These are phyloP conservation scores for Candida ovalis DNA, from an alignment of 805 yeast species.

Conservation along the genomic window DNA sequence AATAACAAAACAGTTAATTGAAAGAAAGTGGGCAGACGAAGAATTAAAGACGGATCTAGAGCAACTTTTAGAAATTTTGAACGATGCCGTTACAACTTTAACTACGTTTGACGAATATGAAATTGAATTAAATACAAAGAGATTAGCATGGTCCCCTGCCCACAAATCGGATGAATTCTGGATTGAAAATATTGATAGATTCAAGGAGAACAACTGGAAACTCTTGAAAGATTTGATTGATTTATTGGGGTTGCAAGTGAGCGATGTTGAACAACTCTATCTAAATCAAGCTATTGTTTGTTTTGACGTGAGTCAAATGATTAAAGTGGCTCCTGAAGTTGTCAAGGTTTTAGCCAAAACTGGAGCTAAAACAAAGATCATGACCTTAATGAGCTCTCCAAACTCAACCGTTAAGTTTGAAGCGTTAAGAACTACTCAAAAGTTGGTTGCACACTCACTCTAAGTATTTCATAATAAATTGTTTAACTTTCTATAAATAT, in stretches of 20 bases:
- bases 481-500: neutral
- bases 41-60: conserved; percentile 76
- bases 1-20: conserved; percentile 63
- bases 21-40: conserved; percentile 92
- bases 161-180: conserved; percentile 87
- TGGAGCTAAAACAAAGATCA: conserved; percentile 73
- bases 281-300: conserved; percentile 55
- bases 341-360: conserved; percentile 47
- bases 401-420: conserved; percentile 90
- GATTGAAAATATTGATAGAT: conserved; percentile 73
- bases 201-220: conserved; percentile 76
- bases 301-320: conserved; percentile 61
- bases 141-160: conserved; percentile 86
- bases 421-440: conserved; percentile 94
- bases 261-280: conserved; percentile 28
- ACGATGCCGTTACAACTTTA: conserved; percentile 69
- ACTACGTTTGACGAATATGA: conserved; percentile 91
- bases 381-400: conserved; percentile 76
- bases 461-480: conserved; percentile 2
- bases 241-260: conserved; percentile 37
- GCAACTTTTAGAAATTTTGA: conserved; percentile 53
- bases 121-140: conserved; percentile 76
- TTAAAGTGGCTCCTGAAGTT: conserved; percentile 61
- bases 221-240: conserved; percentile 58
- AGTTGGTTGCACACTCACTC: conserved; percentile 80